phyloP scores from a whole-genome alignment of 345 rosid species.

The Populus nigra region DNA sequence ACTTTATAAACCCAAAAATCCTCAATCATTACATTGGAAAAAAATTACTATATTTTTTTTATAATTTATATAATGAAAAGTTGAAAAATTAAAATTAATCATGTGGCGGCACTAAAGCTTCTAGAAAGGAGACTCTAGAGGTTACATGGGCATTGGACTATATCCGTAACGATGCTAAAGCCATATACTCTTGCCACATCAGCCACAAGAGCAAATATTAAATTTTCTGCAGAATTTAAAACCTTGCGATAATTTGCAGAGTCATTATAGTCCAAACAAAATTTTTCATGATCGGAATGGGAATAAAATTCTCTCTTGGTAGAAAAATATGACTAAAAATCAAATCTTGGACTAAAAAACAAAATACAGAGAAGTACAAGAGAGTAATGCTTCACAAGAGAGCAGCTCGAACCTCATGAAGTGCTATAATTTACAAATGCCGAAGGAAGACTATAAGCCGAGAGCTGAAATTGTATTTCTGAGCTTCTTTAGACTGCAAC shows the following conservation, averaged over 20 bases:
- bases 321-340: not conserved
- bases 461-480: not conserved
- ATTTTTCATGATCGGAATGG: not conserved
- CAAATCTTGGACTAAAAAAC: not conserved
- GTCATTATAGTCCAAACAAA: no score
- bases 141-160: no score
- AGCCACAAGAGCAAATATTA: not conserved
- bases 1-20: no score
- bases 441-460: not conserved
- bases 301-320: not conserved
- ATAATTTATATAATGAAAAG: no score
- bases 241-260: not conserved
- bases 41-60: no score
- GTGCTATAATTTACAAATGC: not conserved
- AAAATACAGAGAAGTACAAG: not conserved
- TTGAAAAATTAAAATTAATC: no score
- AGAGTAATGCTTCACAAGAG: not conserved
- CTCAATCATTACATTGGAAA: no score
- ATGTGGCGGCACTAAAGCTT: no score
- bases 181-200: no score
- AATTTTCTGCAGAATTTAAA: not conserved
- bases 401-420: not conserved
- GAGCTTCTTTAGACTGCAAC: constrained; percentile 1
- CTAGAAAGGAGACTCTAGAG: no score
- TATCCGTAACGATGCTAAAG: no score